Conservation (phyloP, 192 early-diverging fungal species). For the Kickxella alabastrina region DNA sequence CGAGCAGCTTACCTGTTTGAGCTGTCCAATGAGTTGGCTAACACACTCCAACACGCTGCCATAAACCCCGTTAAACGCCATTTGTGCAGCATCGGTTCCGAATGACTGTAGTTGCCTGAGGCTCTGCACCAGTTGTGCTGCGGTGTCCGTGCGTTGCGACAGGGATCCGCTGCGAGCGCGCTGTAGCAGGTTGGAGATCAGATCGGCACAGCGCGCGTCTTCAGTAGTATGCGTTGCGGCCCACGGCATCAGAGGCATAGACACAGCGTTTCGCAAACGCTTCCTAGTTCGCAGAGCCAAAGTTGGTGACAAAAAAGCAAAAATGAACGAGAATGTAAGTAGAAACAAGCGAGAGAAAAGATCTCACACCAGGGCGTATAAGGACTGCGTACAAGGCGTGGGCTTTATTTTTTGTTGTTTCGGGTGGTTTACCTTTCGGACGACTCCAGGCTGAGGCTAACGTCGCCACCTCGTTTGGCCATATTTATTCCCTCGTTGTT, state of each 20-base stretch:
- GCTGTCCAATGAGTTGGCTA: constrained; percentile 19
- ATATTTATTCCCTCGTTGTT: constrained; percentile 8
- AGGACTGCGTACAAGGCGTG: too few species aligned
- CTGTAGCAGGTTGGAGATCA: constrained; percentile 13
- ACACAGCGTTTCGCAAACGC: constrained; percentile 26
- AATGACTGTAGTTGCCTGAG: constrained; percentile 30
- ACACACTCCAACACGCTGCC: constrained; percentile 30
- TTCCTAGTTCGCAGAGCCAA: too few species aligned
- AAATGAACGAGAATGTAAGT: not conserved
- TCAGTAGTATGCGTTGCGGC: constrained; percentile 8
- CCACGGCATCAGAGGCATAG: constrained; percentile 7
- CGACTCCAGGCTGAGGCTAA: constrained; percentile 29
- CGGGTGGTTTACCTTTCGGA: constrained; percentile 23
- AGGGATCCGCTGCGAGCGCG: constrained; percentile 9
- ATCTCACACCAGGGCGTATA: too few species aligned
- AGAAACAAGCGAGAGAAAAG: not conserved
- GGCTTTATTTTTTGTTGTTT: not conserved
- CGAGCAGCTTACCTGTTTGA: constrained; percentile 32
- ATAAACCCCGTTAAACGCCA: constrained; percentile 28
- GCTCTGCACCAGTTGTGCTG: constrained; percentile 35
- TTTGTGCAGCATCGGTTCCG: constrained; percentile 10
- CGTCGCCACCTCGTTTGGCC: constrained; percentile 27
- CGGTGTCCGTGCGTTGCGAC: constrained; percentile 17
- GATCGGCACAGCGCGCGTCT: constrained; percentile 14
- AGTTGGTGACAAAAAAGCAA: too few species aligned